These are phyloP conservation scores for Trametopsis cervina DNA, from an alignment of 768 basidiomycete genomes.

Conservation along the genomic window DNA sequence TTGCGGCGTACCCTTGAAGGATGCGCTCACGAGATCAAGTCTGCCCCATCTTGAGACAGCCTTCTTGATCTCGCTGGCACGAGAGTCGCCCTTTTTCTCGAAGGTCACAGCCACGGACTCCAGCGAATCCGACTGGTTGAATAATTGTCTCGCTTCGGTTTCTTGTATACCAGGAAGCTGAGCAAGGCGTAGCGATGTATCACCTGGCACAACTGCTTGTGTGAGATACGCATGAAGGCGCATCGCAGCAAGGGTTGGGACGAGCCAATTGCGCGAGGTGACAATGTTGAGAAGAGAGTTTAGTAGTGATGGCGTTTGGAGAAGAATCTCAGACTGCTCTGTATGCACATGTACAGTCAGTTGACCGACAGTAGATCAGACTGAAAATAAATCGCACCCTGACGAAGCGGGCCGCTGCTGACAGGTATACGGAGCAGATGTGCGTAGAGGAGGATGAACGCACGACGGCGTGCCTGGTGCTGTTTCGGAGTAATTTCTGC, in stretches of 20 bases:
- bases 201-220: slow-evolving; percentile 71
- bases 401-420: slow-evolving; percentile 43
- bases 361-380: background rate
- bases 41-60: slow-evolving; percentile 65
- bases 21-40: slow-evolving; percentile 72
- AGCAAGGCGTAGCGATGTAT: slow-evolving; percentile 40
- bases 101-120: slow-evolving; percentile 41
- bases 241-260: slow-evolving; percentile 71
- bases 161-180: slow-evolving; percentile 73
- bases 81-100: slow-evolving; percentile 44
- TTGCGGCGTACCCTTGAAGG: slow-evolving; percentile 67
- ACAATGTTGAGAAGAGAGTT: slow-evolving; percentile 79
- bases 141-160: slow-evolving; percentile 38
- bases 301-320: slow-evolving; percentile 66
- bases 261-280: slow-evolving; percentile 83
- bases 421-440: slow-evolving; percentile 70
- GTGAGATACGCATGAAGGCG: slow-evolving; percentile 76
- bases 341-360: slow-evolving; percentile 5
- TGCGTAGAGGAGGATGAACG: slow-evolving; percentile 74
- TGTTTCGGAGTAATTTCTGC: slow-evolving; percentile 25
- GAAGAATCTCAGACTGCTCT: slow-evolving; percentile 71
- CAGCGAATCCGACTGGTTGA: slow-evolving; percentile 32
- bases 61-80: slow-evolving; percentile 50
- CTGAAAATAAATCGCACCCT: slow-evolving; percentile 42
- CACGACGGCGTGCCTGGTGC: slow-evolving; percentile 39